phyloP scores from a whole-genome alignment of 1,284 basidiomycete genomes.

The Porogramme epimiltina region DNA sequence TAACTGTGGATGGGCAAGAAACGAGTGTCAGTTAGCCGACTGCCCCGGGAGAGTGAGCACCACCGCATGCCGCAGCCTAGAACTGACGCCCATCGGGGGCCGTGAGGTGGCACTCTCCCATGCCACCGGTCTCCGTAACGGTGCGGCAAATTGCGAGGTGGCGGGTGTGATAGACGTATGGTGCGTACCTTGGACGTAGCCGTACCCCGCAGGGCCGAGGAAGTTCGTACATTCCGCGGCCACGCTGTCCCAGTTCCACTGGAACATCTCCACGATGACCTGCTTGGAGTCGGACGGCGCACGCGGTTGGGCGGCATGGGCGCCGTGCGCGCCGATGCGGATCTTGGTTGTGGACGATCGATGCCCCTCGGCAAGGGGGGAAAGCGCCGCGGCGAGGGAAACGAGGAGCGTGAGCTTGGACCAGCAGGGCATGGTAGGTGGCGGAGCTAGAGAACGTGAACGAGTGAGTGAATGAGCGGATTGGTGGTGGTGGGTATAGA shows the following conservation, averaged over 20 bases:
- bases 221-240: constrained; percentile 66
- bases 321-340: background rate
- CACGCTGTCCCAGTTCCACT: constrained; percentile 49
- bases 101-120: background rate
- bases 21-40: background rate
- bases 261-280: constrained; percentile 37
- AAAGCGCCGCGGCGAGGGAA: background rate
- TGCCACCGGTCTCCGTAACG: no score
- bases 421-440: background rate
- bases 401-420: background rate
- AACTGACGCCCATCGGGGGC: background rate
- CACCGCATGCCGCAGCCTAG: no score
- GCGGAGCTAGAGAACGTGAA: background rate
- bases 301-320: background rate
- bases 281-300: constrained; percentile 13
- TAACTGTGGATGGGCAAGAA: constrained; percentile 37
- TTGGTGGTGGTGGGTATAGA: background rate
- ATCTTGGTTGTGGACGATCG: background rate
- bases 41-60: no score
- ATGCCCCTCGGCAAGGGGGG: background rate
- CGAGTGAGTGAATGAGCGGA: background rate
- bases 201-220: constrained; percentile 66
- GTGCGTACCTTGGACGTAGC: constrained; percentile 60
- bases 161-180: no score
- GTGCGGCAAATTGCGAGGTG: no score